These are phyloP conservation scores for Hirschioporus abietinus DNA, from an alignment of 768 basidiomycete species.

Conservation along the genomic window DNA sequence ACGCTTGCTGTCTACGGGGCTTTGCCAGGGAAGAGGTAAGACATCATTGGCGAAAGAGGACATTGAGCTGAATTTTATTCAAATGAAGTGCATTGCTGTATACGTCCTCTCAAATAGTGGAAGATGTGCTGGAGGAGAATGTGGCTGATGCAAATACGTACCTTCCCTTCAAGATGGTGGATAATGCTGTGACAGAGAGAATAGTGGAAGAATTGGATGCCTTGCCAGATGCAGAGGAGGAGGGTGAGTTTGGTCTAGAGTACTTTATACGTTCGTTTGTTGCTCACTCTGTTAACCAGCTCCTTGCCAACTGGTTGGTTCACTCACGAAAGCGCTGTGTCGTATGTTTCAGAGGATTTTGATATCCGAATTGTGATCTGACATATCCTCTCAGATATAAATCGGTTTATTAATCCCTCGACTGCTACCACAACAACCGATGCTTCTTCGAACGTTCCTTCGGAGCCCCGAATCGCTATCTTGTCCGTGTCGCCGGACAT, in stretches of 20 bases:
- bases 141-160: conserved; percentile 72
- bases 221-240: conserved; percentile 43
- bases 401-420: conserved; percentile 41
- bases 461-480: conserved; percentile 61
- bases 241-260: conserved; percentile 32
- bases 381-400: conserved; percentile 45
- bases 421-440: conserved; percentile 16
- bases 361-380: not conserved
- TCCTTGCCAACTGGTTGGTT: conserved; percentile 76
- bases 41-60: conserved; percentile 10
- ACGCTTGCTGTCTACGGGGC: conserved; percentile 90
- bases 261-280: conserved; percentile 13
- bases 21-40: conserved; percentile 74
- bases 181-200: conserved; percentile 56
- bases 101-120: conserved; percentile 48
- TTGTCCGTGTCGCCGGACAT: conserved; percentile 91
- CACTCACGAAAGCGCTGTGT: conserved; percentile 88
- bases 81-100: conserved; percentile 65
- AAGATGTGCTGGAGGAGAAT: conserved; percentile 19
- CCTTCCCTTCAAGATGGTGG: conserved; percentile 74
- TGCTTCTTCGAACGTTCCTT: conserved; percentile 21
- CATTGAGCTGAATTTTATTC: conserved; percentile 8
- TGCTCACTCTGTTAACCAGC: conserved; percentile 27
- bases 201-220: conserved; percentile 59
- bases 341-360: conserved; percentile 42